phyloP scores from a whole-genome alignment of 108 stramenopile species.

The Nannochloropsis gaditana region DNA sequence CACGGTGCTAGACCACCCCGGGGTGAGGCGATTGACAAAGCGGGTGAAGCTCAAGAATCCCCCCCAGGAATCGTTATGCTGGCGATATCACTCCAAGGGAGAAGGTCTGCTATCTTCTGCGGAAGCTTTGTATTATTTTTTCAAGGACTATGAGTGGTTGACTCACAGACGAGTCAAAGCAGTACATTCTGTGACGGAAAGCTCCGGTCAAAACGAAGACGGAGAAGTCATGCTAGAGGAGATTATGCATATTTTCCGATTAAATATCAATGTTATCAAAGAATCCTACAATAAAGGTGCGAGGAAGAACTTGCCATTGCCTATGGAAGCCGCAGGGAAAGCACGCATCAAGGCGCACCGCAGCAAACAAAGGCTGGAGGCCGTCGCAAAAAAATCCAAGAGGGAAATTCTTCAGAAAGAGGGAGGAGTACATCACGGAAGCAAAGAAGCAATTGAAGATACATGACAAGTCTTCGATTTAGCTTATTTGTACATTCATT shows the following conservation, averaged over 20 bases:
- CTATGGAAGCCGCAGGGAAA: constrained; percentile 11
- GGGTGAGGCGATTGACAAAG: neutral
- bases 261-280: neutral
- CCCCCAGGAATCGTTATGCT: neutral
- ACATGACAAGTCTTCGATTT: too few species aligned
- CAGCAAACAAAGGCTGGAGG: neutral
- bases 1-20: neutral
- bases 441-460: too few species aligned
- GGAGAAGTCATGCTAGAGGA: constrained; percentile 4
- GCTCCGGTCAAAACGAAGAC: neutral
- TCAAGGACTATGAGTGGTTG: neutral
- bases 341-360: neutral
- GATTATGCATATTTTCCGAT: neutral
- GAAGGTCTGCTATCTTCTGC: constrained; percentile 19
- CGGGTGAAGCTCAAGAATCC: neutral
- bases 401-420: neutral
- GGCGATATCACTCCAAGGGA: neutral
- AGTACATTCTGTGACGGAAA: neutral
- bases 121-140: constrained; percentile 7
- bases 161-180: neutral
- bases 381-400: neutral
- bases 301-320: neutral
- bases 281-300: neutral
- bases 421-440: neutral
- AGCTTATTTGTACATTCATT: too few species aligned